Percentiles rank a stretch among this genome's conserved stretches.
These are phyloP conservation scores for Hanseniaspora occidentalis DNA, from an alignment of 805 yeast genomes.

Conservation along the genomic window DNA sequence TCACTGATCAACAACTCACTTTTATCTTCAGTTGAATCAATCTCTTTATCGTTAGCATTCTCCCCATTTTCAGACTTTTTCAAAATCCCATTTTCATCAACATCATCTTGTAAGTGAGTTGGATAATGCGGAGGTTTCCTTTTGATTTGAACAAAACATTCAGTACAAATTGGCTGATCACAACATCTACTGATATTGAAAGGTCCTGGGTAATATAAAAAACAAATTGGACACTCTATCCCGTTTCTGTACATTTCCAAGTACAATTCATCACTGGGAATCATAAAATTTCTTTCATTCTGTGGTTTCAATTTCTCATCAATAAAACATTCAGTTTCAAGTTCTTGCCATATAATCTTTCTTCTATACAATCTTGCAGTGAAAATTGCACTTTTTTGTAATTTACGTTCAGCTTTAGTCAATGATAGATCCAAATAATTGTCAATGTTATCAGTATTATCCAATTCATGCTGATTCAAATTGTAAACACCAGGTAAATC, in stretches of 20 bases:
- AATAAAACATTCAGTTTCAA: conserved; percentile 51
- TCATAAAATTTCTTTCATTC: conserved; percentile 23
- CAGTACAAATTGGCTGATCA: conserved; percentile 85
- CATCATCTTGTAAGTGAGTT: conserved; percentile 17
- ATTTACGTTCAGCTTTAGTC: conserved; percentile 21
- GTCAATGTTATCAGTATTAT: conserved; percentile 17
- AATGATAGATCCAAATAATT: conserved; percentile 18
- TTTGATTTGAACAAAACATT: conserved; percentile 92
- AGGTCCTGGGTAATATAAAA: conserved; percentile 68
- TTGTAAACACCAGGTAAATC: conserved; percentile 21
- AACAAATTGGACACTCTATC: conserved; percentile 89
- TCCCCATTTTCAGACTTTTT: too few species aligned
- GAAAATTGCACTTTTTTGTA: conserved; percentile 19
- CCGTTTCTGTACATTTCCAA: conserved; percentile 53
- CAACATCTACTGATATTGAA: conserved; percentile 81
- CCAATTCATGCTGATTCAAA: neutral
- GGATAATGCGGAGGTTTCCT: conserved; percentile 78
- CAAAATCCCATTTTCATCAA: conserved; percentile 13
- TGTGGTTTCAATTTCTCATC: conserved; percentile 32
- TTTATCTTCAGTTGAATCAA: conserved; percentile 18
- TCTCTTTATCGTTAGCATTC: conserved; percentile 19
- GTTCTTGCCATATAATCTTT: conserved; percentile 39
- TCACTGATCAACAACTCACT: conserved; percentile 69
- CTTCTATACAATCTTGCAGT: conserved; percentile 24
- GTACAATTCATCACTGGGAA: conserved; percentile 29